Evolutionary conservation across 306 rosid genomes (phyloP), one percentile per base, ranked within the genome.

Genomic region (Alnus glutinosa): DNA sequence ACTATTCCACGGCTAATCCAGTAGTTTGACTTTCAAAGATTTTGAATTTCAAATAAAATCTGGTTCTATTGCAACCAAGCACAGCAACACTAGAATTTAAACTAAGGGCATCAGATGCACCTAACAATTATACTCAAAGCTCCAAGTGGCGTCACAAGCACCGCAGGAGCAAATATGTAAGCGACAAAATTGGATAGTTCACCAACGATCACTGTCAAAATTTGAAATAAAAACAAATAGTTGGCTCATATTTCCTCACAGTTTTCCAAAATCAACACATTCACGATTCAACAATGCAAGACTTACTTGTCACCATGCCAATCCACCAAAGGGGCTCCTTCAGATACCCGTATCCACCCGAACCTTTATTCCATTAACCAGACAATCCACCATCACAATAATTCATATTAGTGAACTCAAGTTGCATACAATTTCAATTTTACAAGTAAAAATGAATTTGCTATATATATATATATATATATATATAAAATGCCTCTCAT

Each of bases 71-170:
- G 72, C 72, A 39, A 67, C 14, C 32, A 67, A 67, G 50, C 7
- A 1, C n/a, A 67, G 2, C 71, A 67, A 12, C 72, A 67, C 4
- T 4, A 15, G 73, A 62, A 63, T 67, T 42, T n/a, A 42, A 67
- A 64, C 19, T 3, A 8, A 67, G 28, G 32, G 15, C 30, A 47
- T 6, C 28, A 1, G 61, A 46, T 52, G 63, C 81, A 93, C 98
- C 98, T 93, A 32, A 93, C 97, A 83, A 93, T 93, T 77, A 93
- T 93, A 86, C 98, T 93, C 84, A 93, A 85, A 51, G 98, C 98
- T 77, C 98, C 98, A 23, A 93, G 97, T 8, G 98, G 98, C 0
- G 97, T 91, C 67, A 93, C 98, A 49, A 93, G 97, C 77, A 83
- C 92, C 3, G 98, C 98, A 5, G 98, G 98, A 15, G 98, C 94